Evolutionary conservation across 108 stramenopile genomes (phyloP).

Genomic region (Nitzschia putrida): DNA sequence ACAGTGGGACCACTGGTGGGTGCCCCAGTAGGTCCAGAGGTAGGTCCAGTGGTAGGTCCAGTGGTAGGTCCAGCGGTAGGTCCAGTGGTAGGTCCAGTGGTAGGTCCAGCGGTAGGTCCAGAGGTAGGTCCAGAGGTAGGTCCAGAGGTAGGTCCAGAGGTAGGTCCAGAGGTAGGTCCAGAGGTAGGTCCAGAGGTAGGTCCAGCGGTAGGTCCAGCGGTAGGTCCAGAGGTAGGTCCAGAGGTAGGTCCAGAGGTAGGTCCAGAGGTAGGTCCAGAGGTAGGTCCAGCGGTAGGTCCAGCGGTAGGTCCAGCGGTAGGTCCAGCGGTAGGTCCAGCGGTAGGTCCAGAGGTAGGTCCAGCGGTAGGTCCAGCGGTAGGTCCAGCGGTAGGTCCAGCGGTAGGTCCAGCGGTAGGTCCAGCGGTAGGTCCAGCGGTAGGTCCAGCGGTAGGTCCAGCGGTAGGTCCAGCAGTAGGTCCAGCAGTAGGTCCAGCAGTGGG

Average conservation of each 20-base stretch:
- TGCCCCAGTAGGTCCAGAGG: conserved; percentile 8
- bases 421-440: too few species aligned
- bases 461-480: too few species aligned
- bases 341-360: too few species aligned
- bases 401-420: too few species aligned
- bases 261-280: not conserved
- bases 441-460: too few species aligned
- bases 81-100: conserved; percentile 9
- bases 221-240: conserved; percentile 21
- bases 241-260: conserved; percentile 18
- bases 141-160: conserved; percentile 16
- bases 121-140: conserved; percentile 9
- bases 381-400: too few species aligned
- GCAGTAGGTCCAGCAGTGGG: too few species aligned
- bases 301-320: conserved; percentile 11
- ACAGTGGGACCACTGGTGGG: conserved; percentile 11
- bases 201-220: conserved; percentile 10
- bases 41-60: conserved; percentile 14
- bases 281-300: conserved; percentile 9
- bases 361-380: too few species aligned
- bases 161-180: conserved; percentile 17
- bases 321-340: too few species aligned
- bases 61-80: conserved; percentile 6
- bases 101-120: conserved; percentile 24
- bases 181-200: conserved; percentile 22